A percentile compares a stretch with the other conserved stretches of the same genome.
phyloP scores from a whole-genome alignment of 345 rosid genomes.

The Rhodamnia argentea region DNA sequence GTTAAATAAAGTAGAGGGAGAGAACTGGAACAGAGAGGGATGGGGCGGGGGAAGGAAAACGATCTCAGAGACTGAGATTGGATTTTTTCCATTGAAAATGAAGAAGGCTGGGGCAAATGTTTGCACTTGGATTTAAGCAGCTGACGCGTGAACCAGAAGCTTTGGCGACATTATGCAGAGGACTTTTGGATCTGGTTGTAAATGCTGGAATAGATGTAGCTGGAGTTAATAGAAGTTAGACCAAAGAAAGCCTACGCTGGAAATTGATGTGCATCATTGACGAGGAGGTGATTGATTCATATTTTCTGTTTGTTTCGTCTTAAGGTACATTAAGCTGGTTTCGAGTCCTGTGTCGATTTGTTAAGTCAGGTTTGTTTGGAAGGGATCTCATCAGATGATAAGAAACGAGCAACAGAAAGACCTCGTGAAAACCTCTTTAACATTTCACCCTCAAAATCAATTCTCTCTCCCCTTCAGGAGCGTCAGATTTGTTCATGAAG shows the following conservation, averaged over 20 bases:
- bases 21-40: not conserved
- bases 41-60: not conserved
- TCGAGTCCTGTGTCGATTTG: no score
- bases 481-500: not conserved
- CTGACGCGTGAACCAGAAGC: not conserved
- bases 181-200: not conserved
- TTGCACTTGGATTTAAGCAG: not conserved
- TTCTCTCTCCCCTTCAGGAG: not conserved
- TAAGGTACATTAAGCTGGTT: no score
- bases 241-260: not conserved
- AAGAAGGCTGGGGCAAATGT: not conserved
- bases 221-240: not conserved
- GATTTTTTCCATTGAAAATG: not conserved
- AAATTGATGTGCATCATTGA: not conserved
- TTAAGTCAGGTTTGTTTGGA: no score
- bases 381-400: no score
- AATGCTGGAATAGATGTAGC: not conserved
- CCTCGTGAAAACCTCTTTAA: not conserved
- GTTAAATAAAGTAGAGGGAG: not conserved
- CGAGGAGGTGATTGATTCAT: not conserved
- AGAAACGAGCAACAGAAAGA: no score
- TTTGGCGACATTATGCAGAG: not conserved
- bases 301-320: no score
- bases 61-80: not conserved
- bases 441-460: not conserved